A percentile compares a stretch with the other conserved stretches of the same genome.
phyloP scores from a whole-genome alignment of 495 filamentous ascomycete species.

The Aspergillus bertholletiae region DNA sequence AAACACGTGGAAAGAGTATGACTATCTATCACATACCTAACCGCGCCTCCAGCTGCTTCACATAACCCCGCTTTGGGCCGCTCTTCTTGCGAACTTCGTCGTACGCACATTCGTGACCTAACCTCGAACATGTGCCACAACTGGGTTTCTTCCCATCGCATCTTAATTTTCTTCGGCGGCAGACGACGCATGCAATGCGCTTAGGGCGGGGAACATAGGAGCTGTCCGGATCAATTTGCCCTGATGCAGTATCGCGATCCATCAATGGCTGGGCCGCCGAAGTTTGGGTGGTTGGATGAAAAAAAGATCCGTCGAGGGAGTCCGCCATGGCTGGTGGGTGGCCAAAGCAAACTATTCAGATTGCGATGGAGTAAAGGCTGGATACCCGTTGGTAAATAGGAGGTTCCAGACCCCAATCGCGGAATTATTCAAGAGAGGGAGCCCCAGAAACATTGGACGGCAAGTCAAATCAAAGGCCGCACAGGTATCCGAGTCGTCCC shows the following conservation, averaged over 20 bases:
- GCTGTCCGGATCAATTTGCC: conserved; percentile 49
- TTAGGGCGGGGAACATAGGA: conserved; percentile 75
- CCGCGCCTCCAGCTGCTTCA: conserved; percentile 93
- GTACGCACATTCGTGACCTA: conserved; percentile 90
- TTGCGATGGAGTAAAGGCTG: neutral
- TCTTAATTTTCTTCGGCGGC: conserved; percentile 87
- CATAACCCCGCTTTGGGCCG: conserved; percentile 95
- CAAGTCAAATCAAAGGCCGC: neutral
- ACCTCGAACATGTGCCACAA: conserved; percentile 85
- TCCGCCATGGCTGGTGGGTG: conserved; percentile 20
- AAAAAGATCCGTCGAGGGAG: conserved; percentile 57
- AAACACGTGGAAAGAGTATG: neutral
- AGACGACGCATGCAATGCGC: conserved; percentile 95
- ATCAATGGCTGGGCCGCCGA: conserved; percentile 24
- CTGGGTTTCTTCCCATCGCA: conserved; percentile 71
- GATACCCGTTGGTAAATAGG: neutral
- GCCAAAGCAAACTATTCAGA: neutral
- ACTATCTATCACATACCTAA: conserved; percentile 57
- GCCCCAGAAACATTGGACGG: neutral
- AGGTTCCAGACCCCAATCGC: conserved; percentile 11
- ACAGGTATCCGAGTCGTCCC: neutral
- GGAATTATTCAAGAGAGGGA: neutral
- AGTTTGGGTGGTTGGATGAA: conserved; percentile 30
- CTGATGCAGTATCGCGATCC: conserved; percentile 28
- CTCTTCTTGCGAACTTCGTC: conserved; percentile 97